Percentiles rank a stretch among this genome's conserved stretches.
Conservation (phyloP, 352 stramenopile genomes). For the Globisporangium megalacanthum region DNA sequence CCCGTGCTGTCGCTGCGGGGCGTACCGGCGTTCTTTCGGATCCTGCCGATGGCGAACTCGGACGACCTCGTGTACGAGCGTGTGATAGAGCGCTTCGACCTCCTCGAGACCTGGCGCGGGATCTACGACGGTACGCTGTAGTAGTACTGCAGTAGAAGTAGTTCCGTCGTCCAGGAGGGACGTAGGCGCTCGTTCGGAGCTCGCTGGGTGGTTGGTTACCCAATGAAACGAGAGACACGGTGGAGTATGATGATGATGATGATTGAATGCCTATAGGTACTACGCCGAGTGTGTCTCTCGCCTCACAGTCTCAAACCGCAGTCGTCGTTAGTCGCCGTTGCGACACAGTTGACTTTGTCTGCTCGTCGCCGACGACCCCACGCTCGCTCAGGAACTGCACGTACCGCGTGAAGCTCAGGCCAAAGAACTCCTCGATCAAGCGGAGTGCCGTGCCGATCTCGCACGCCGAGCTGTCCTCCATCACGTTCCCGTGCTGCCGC, state of each 20-base stretch:
- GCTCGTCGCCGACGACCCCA: slow-evolving; percentile 32
- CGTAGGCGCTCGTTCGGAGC: no score
- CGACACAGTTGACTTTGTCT: background rate
- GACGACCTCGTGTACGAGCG: slow-evolving; percentile 30
- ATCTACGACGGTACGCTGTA: slow-evolving; percentile 24
- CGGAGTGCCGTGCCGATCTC: slow-evolving; percentile 48
- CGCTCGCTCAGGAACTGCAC: slow-evolving; percentile 60
- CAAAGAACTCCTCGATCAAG: slow-evolving; percentile 68
- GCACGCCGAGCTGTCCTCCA: slow-evolving; percentile 40
- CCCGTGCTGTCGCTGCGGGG: slow-evolving; percentile 39
- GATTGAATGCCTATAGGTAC: no score
- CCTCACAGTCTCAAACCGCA: background rate
- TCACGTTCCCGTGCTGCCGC: slow-evolving; percentile 52
- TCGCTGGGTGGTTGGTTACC: no score
- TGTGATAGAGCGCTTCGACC: slow-evolving; percentile 47
- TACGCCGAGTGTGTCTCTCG: no score
- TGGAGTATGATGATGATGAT: no score
- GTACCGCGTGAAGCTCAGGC: slow-evolving; percentile 61
- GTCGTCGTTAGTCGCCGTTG: background rate
- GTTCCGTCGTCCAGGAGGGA: no score
- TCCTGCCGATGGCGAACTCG: slow-evolving; percentile 11
- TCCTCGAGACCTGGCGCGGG: slow-evolving; percentile 31
- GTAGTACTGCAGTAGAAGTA: background rate
- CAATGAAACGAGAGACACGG: no score
- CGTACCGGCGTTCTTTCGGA: slow-evolving; percentile 49